Base-by-base conservation (phyloP, 176 grass and related monocot genomes). In the Musa itinerans region DNA sequence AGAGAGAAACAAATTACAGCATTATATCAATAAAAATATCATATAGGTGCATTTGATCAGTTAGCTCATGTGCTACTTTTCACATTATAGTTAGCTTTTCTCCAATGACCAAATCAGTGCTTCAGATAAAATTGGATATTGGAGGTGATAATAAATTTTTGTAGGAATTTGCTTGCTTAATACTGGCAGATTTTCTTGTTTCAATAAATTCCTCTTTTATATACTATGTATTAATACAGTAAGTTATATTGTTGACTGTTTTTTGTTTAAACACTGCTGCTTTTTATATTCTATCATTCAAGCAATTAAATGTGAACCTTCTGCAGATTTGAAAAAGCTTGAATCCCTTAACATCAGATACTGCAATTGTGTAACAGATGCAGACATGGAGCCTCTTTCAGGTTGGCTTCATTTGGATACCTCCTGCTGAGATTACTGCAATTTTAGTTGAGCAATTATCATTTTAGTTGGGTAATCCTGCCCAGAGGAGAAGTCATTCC, bases 281-380 rank as follows among this genome's bases (percentile, higher is more conserved):
- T 68, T 68, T 13, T 11, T 27, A 11, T 27, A 26, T 24, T 10
- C 7, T 2, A 10, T 10, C 7, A 54, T 20, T 19, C 59, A 17
- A 11, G 53, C 22, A 56, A 1, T 71, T 69, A 75, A 69, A 65
- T 74, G 55, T 80, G 25, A 26, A 84, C 82, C 87, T 9, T 74
- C 74, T 78, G 52, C 88, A 99, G 95, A 80, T 59, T 86, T 99
- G 83, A 84, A 67, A 84, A 99, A 89, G 72, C 81, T 99, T 72
- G 91, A 89, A 81, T 94, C 83, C 65, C 86, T 99, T 63, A 94
- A 94, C 80, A 72, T 99, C 85, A 84, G 86, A 75, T 92, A 99
- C 34, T 94, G 88, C 86, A 99, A 94, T 58, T 82, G 84, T 84
- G 86, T 99, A 82, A 99, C 84, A 74, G 91, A 99, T 89, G 82